Base-by-base conservation (phyloP, 2,329 filamentous ascomycete genomes). In the Truncatella angustata region DNA sequence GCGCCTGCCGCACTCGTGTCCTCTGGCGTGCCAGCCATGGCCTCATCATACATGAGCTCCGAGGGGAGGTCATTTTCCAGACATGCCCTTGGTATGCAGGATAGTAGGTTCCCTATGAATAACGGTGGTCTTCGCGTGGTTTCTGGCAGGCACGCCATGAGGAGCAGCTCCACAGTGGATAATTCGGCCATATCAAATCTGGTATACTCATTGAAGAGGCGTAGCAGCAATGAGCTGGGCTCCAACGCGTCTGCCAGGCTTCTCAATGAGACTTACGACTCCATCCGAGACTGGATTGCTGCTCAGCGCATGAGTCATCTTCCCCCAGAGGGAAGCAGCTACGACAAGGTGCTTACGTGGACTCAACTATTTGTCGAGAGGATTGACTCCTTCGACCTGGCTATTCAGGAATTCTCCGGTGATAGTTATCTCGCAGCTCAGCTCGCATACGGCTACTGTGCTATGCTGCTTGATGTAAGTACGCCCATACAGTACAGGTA, bases 271-370 rank as follows among this genome's bases (percentile, higher is more conserved):
- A 61, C 57, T 12, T 59, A 67, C 45, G 55, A 61, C 23, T 63
- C 60, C 3, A 54, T 69, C 4, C 43, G 64, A 3, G 68, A 71
- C 5, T 73, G 69, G 69, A 72, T 73, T 37, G 59, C 67, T 11
- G 49, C 60, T 9, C 61, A 72, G 57, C 68, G 71, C 14, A 66
- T 73, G 66, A 67, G 61, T 49, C 60, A 67, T 37, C 56, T 73
- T 16, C 71, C 71, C 0, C 62, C 69, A 0, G 69, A 72, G 52
- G 71, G 71, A 30, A 72, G 70, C 56, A 66, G 60, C 51, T 72
- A 72, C 47, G 71, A 73, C 53, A 72, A 70, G 50, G 70, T 71
- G 2, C 58, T 73, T 10, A 59, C 63, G 2, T 72, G 70, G 70
- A 69, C 71, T 0, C 62, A 67, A 51, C 57, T 72, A 1, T 73